phyloP scores from a whole-genome alignment of 2,329 filamentous ascomycete species.

The Paramyrothecium roridum region DNA sequence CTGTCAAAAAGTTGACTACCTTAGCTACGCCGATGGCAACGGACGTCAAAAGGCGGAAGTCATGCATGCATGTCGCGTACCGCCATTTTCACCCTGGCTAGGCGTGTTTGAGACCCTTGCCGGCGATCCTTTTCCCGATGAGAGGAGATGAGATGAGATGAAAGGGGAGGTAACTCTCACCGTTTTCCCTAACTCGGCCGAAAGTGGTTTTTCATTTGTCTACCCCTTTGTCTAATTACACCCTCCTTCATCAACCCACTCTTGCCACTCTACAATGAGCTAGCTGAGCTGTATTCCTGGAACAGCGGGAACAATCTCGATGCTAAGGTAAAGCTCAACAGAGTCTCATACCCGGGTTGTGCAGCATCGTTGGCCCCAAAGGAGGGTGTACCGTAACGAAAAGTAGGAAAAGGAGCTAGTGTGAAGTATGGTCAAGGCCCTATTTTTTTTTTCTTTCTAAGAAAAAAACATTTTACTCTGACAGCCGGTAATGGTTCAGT shows the following conservation, averaged over 20 bases:
- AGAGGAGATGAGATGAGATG: constrained; percentile 2
- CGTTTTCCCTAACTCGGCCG: background rate
- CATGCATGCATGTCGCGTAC: background rate
- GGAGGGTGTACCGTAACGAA: no score
- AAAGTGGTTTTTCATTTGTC: background rate
- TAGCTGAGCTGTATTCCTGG: no score
- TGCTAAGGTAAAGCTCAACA: no score
- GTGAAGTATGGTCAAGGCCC: no score
- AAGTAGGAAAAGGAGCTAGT: no score
- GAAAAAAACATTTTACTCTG: no score
- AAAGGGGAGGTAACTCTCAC: background rate
- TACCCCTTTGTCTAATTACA: background rate
- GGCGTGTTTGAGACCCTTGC: constrained; percentile 2
- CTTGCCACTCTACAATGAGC: no score
- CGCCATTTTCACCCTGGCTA: background rate
- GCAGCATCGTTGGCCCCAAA: no score
- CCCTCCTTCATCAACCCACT: background rate
- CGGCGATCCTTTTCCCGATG: constrained; percentile 1
- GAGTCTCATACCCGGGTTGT: no score
- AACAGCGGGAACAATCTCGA: no score
- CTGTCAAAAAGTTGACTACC: background rate
- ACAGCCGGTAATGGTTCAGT: no score
- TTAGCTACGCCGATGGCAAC: background rate
- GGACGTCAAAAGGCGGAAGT: background rate
- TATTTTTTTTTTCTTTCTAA: no score